These are phyloP conservation scores for Galerina marginata DNA, from an alignment of 768 basidiomycete species.

Conservation along the genomic window DNA sequence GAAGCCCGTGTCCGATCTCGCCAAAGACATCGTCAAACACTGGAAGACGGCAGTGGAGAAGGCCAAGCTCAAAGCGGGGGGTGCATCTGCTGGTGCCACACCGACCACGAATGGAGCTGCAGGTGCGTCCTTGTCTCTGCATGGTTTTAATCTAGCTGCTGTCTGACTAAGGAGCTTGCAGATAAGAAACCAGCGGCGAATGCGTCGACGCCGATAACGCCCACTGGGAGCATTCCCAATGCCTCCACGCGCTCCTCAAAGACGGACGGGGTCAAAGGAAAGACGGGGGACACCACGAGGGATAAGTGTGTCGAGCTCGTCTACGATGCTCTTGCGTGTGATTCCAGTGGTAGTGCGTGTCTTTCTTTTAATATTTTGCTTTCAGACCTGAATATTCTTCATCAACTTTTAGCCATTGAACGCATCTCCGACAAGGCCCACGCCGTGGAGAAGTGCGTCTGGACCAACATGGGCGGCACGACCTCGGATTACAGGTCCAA, in stretches of 20 bases:
- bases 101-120: slow-evolving; percentile 37
- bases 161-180: neutral
- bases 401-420: slow-evolving; percentile 61
- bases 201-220: slow-evolving; percentile 43
- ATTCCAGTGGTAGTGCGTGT: slow-evolving; percentile 86
- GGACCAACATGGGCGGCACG: slow-evolving; percentile 46
- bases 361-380: neutral
- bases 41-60: slow-evolving; percentile 92
- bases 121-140: slow-evolving; percentile 6
- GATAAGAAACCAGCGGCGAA: slow-evolving; percentile 35
- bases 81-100: slow-evolving; percentile 1
- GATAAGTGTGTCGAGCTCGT: slow-evolving; percentile 90
- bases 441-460: slow-evolving; percentile 75
- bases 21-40: slow-evolving; percentile 90
- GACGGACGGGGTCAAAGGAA: slow-evolving; percentile 68
- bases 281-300: slow-evolving; percentile 73
- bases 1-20: slow-evolving; percentile 78
- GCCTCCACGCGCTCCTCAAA: slow-evolving; percentile 59
- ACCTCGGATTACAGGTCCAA: slow-evolving; percentile 70
- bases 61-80: slow-evolving; percentile 42
- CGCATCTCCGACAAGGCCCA: slow-evolving; percentile 69
- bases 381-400: neutral
- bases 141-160: neutral
- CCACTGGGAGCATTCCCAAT: slow-evolving; percentile 35
- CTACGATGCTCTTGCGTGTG: slow-evolving; percentile 88